Conservation (phyloP, 2,329 filamentous ascomycete genomes). For the Alternaria viburni region DNA sequence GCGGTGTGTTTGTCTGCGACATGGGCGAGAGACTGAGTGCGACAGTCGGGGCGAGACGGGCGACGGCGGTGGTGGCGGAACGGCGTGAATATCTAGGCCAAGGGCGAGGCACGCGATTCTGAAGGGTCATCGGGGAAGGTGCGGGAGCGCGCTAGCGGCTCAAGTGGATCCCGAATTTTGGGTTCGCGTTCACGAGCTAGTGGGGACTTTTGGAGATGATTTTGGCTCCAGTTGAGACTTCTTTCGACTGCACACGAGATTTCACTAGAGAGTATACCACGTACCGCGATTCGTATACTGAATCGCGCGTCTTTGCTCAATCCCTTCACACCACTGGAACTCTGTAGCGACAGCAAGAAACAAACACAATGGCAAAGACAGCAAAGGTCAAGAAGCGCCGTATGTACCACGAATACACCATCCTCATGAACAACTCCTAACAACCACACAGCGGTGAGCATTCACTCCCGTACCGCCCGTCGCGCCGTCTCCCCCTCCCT, state of each 20-base stretch:
- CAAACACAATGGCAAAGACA: conserved; percentile 52
- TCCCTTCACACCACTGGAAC: background rate
- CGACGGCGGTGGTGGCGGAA: conserved; percentile 18
- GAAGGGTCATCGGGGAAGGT: conserved; percentile 15
- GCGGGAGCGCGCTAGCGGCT: conserved; percentile 18
- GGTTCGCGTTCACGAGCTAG: conserved; percentile 9
- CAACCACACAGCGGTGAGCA: conserved; percentile 60
- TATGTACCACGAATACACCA: conserved; percentile 19
- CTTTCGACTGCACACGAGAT: background rate
- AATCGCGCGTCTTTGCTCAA: background rate
- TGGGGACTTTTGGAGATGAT: conserved; percentile 18
- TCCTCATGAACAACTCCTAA: conserved; percentile 14
- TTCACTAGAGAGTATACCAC: too few species aligned
- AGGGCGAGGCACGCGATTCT: conserved; percentile 14
- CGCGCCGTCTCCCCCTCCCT: conserved; percentile 74
- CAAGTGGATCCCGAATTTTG: conserved; percentile 20
- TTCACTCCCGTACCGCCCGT: conserved; percentile 76
- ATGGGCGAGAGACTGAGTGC: conserved; percentile 34
- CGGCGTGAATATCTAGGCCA: conserved; percentile 20
- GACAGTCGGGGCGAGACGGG: conserved; percentile 10
- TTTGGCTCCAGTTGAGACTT: background rate
- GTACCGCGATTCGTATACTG: background rate
- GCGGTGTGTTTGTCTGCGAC: conserved; percentile 38
- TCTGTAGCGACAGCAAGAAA: background rate
- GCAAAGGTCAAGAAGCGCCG: conserved; percentile 55